Evolutionary conservation across 306 rosid species (phyloP).

Genomic region (Trifolium dubium): DNA sequence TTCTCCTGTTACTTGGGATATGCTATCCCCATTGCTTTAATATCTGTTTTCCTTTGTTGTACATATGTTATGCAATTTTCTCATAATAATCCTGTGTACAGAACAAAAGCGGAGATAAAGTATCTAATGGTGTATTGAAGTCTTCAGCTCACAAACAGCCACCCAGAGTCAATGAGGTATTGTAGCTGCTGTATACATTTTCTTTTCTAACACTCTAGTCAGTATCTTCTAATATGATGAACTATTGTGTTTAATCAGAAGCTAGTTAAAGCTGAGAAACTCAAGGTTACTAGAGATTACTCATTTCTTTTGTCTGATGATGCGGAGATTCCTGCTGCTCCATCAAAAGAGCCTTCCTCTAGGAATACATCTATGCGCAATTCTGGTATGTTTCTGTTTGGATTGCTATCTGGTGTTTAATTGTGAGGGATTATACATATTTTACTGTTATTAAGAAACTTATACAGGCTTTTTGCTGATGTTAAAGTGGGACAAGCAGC

Average conservation of each 20-base stretch:
- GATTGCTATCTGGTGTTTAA: constrained; percentile 33
- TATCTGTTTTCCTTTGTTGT: constrained; percentile 20
- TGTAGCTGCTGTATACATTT: constrained; percentile 29
- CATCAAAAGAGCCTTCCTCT: constrained; percentile 57
- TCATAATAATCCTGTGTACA: constrained; percentile 50
- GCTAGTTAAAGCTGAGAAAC: constrained; percentile 64
- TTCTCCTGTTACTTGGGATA: neutral
- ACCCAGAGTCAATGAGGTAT: constrained; percentile 70
- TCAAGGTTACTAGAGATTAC: constrained; percentile 88
- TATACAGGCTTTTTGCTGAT: constrained; percentile 66
- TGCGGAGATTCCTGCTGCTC: constrained; percentile 72
- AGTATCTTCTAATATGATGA: constrained; percentile 27
- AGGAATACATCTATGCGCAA: constrained; percentile 44
- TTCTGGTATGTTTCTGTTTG: constrained; percentile 61
- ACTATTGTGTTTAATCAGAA: constrained; percentile 54
- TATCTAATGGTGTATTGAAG: constrained; percentile 54
- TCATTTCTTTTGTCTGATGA: constrained; percentile 85
- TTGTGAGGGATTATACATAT: constrained; percentile 45
- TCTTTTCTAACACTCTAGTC: constrained; percentile 9
- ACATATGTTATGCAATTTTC: constrained; percentile 36
- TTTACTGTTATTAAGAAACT: constrained; percentile 56
- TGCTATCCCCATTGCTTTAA: constrained; percentile 12
- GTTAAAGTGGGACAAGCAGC: constrained; percentile 66
- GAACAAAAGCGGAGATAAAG: constrained; percentile 57
- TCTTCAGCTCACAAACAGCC: constrained; percentile 44